phyloP scores from a whole-genome alignment of 208 protist species.

The Trypanosoma vivax region DNA sequence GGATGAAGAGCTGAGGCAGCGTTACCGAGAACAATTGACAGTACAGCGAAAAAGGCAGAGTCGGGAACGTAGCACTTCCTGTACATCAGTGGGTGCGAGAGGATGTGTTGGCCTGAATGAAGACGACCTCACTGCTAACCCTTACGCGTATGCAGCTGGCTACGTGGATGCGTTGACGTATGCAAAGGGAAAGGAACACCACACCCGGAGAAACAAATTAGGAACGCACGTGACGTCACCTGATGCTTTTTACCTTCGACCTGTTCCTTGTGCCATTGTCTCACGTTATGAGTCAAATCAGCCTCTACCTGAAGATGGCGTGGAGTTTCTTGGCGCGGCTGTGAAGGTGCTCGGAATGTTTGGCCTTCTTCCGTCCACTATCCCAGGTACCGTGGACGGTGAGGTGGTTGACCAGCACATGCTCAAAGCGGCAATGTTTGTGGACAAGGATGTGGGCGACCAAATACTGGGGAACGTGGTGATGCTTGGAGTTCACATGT shows the following conservation, averaged over 20 bases:
- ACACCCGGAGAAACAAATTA: slow-evolving; percentile 24
- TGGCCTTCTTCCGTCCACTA: slow-evolving; percentile 52
- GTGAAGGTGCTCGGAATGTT: slow-evolving; percentile 83
- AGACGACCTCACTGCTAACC: neutral
- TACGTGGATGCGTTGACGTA: slow-evolving; percentile 51
- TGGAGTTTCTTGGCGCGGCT: slow-evolving; percentile 42
- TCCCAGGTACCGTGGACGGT: slow-evolving; percentile 20
- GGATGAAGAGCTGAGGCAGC: slow-evolving; percentile 47
- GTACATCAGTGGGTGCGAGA: too few relatives aligned
- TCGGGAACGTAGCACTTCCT: too few relatives aligned
- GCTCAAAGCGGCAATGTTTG: slow-evolving; percentile 76
- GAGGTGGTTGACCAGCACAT: slow-evolving; percentile 45
- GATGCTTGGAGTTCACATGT: slow-evolving; percentile 70
- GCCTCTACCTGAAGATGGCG: slow-evolving; percentile 29
- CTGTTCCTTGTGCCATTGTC: slow-evolving; percentile 68
- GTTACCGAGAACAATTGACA: slow-evolving; percentile 41
- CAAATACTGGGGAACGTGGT: slow-evolving; percentile 77
- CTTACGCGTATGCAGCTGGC: slow-evolving; percentile 34
- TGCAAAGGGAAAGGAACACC: slow-evolving; percentile 30
- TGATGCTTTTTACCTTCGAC: slow-evolving; percentile 53
- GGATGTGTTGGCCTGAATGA: neutral
- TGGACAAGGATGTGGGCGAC: slow-evolving; percentile 77
- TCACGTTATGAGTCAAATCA: slow-evolving; percentile 44
- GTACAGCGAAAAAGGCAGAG: slow-evolving; percentile 14
- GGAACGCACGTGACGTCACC: slow-evolving; percentile 49